phyloP scores from a whole-genome alignment of 768 basidiomycete genomes.

The Pluteus cervinus region DNA sequence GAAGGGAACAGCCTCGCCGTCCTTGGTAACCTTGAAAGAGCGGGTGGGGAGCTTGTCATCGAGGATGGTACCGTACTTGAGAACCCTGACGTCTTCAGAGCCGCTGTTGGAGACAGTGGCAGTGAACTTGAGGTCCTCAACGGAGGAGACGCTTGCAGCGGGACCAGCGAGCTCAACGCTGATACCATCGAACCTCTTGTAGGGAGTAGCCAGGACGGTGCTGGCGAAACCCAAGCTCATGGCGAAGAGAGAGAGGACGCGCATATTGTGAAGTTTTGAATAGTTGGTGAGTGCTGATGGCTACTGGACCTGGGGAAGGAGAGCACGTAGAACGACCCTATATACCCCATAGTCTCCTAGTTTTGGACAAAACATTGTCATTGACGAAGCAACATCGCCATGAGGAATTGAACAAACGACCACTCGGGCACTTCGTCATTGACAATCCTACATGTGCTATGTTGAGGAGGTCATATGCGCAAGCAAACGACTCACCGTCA shows the following conservation, averaged over 20 bases:
- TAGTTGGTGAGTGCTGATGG: too few relatives aligned
- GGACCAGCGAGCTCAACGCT: slow-evolving; percentile 23
- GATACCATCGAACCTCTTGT: slow-evolving; percentile 24
- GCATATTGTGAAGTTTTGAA: too few relatives aligned
- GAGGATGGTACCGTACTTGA: slow-evolving; percentile 42
- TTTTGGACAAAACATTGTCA: too few relatives aligned
- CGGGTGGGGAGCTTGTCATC: slow-evolving; percentile 35
- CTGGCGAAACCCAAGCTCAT: slow-evolving; percentile 22
- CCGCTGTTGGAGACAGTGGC: slow-evolving; percentile 37
- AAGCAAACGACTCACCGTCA: too few relatives aligned
- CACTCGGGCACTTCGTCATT: too few relatives aligned
- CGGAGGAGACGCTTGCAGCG: slow-evolving; percentile 23
- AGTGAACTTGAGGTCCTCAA: slow-evolving; percentile 33
- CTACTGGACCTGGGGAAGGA: too few relatives aligned
- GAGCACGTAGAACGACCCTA: too few relatives aligned
- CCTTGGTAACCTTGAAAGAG: slow-evolving; percentile 37
- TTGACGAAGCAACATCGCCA: too few relatives aligned
- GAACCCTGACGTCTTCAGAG: slow-evolving; percentile 30
- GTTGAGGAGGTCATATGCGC: too few relatives aligned
- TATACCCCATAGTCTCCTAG: too few relatives aligned
- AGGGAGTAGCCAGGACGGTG: slow-evolving; percentile 23
- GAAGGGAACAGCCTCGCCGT: slow-evolving; percentile 31
- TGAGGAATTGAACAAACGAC: too few relatives aligned
- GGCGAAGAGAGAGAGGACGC: slow-evolving; percentile 20
- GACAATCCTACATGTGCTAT: too few relatives aligned